Evolutionary conservation across 140 eudicot species (phyloP).

Genomic region (Oenanthe javanica): DNA sequence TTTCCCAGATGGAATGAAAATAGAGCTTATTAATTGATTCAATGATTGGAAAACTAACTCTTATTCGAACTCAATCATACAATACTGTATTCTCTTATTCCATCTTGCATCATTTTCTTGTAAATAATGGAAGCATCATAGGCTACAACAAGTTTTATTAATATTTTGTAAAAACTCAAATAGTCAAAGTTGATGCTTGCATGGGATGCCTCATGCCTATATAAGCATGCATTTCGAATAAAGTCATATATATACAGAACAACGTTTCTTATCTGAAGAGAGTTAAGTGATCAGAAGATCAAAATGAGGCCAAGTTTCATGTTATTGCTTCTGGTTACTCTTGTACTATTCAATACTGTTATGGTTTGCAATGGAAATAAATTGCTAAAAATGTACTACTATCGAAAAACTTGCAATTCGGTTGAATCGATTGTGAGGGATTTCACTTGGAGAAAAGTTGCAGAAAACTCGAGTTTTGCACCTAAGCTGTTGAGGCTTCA

Average conservation of each 20-base stretch:
- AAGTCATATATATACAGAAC: not conserved
- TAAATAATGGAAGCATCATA: not conserved
- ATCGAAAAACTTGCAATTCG: constrained; percentile 9
- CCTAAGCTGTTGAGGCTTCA: constrained; percentile 62
- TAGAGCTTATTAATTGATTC: not conserved
- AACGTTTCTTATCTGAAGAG: not conserved
- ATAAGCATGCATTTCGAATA: not conserved
- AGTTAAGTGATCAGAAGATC: not conserved
- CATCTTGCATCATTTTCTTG: not conserved
- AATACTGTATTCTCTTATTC: not conserved
- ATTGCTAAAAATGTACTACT: constrained; percentile 8
- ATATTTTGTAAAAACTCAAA: not conserved
- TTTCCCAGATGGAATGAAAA: not conserved
- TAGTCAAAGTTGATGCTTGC: not conserved
- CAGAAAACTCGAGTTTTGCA: constrained; percentile 24
- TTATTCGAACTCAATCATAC: not conserved
- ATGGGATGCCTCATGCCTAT: constrained; percentile 9
- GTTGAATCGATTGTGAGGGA: constrained; percentile 17
- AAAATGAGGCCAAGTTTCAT: constrained; percentile 11
- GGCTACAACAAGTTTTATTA: not conserved
- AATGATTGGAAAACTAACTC: not conserved
- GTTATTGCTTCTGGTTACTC: not conserved
- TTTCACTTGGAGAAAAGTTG: constrained; percentile 40
- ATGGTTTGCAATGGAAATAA: not conserved
- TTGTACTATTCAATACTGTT: not conserved